Percentiles rank a stretch among this genome's conserved stretches.
These are phyloP conservation scores for Suhomyces vadensis DNA, from an alignment of 805 yeast genomes.

Conservation along the genomic window DNA sequence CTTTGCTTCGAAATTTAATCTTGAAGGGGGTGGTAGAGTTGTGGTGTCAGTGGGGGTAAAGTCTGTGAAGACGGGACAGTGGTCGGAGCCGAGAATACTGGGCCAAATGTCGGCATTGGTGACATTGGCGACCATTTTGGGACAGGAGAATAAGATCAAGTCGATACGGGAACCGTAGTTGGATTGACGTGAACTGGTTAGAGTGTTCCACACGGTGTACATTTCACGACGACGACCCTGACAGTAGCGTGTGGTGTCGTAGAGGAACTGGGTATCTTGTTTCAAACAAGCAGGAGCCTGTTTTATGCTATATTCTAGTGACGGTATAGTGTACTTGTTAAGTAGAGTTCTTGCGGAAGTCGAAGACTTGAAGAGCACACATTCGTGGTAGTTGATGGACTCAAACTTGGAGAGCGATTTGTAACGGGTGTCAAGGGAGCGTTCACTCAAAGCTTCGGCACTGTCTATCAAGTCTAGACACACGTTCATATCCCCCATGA, in stretches of 20 bases:
- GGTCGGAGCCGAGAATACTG: slow-evolving; percentile 82
- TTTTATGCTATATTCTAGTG: slow-evolving; percentile 12
- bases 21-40: neutral
- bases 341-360: slow-evolving; percentile 30
- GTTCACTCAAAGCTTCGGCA: slow-evolving; percentile 63
- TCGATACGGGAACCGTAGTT: slow-evolving; percentile 91
- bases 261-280: slow-evolving; percentile 34
- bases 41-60: slow-evolving; percentile 26
- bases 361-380: slow-evolving; percentile 37
- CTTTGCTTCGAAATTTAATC: slow-evolving; percentile 24
- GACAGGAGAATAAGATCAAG: slow-evolving; percentile 55
- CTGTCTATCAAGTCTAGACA: slow-evolving; percentile 78
- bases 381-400: slow-evolving; percentile 24
- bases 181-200: slow-evolving; percentile 70
- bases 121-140: slow-evolving; percentile 31
- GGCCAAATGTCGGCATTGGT: slow-evolving; percentile 62
- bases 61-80: slow-evolving; percentile 87
- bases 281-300: slow-evolving; percentile 16
- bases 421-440: too few species aligned
- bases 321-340: slow-evolving; percentile 28
- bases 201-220: slow-evolving; percentile 92
- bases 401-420: slow-evolving; percentile 30
- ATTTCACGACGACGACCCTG: slow-evolving; percentile 62
- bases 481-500: slow-evolving; percentile 90
- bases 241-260: slow-evolving; percentile 57